Evolutionary conservation across 2,329 filamentous ascomycete species (phyloP).

Genomic region (Neofusicoccum ribis): DNA sequence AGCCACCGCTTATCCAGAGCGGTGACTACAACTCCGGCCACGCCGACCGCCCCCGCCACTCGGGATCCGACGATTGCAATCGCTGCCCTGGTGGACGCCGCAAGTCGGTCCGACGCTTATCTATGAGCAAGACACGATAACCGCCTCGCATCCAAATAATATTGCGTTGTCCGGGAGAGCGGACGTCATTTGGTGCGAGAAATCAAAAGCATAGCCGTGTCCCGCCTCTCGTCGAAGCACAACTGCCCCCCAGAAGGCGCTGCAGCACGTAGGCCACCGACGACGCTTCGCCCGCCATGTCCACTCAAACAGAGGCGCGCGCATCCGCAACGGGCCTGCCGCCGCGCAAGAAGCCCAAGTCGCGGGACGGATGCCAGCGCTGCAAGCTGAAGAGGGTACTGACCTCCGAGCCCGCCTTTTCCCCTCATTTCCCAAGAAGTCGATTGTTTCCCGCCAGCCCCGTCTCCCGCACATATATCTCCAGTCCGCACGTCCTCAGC

Average conservation of each 20-base stretch:
- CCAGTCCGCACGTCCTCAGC: background rate
- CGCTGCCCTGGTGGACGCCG: background rate
- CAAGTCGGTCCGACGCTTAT: slow-evolving; percentile 17
- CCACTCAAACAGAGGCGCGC: background rate
- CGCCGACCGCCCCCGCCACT: background rate
- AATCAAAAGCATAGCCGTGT: background rate
- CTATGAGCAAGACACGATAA: slow-evolving; percentile 8
- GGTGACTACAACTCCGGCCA: slow-evolving; percentile 3
- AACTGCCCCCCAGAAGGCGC: background rate
- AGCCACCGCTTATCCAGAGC: background rate
- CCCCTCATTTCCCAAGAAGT: background rate
- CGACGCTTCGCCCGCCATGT: background rate
- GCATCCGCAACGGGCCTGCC: background rate
- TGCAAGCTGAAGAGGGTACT: slow-evolving; percentile 30
- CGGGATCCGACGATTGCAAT: background rate
- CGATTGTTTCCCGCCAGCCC: background rate
- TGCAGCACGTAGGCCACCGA: background rate
- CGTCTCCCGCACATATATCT: background rate
- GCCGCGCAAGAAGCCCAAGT: slow-evolving; percentile 29
- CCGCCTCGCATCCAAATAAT: background rate
- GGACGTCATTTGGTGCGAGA: background rate
- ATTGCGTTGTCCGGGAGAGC: background rate
- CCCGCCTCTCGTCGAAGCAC: too few relatives aligned
- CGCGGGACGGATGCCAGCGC: slow-evolving; percentile 29
- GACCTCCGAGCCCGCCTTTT: background rate